phyloP scores from a whole-genome alignment of 495 filamentous ascomycete species.

The Cryomyces minteri region DNA sequence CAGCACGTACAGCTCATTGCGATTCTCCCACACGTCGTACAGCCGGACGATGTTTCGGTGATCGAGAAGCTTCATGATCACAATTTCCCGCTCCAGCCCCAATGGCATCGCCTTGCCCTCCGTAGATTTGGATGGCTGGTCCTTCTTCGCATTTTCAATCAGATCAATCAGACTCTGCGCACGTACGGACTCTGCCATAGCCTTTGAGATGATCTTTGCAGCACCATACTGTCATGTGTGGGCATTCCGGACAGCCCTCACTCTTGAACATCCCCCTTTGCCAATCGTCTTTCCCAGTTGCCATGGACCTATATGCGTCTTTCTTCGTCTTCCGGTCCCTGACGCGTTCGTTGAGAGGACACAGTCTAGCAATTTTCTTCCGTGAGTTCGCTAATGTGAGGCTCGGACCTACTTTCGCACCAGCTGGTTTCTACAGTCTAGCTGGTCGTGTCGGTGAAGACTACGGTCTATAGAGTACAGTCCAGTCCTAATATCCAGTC shows the following conservation, averaged over 20 bases:
- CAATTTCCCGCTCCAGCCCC: constrained; percentile 79
- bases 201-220: constrained; percentile 83
- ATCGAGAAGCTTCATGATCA: constrained; percentile 88
- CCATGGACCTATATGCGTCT: constrained; percentile 81
- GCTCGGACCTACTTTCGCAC: too few species aligned
- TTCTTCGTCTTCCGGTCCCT: constrained; percentile 36
- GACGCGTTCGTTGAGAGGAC: constrained; percentile 36
- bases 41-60: constrained; percentile 85
- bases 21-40: constrained; percentile 93
- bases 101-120: constrained; percentile 50
- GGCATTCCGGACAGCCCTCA: constrained; percentile 63
- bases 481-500: too few species aligned
- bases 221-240: constrained; percentile 60
- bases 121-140: constrained; percentile 5
- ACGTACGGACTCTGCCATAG: constrained; percentile 46
- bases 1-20: constrained; percentile 63
- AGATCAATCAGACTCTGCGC: constrained; percentile 62
- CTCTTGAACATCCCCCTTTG: constrained; percentile 65
- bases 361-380: too few species aligned
- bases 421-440: too few species aligned
- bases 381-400: too few species aligned
- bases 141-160: constrained; percentile 17
- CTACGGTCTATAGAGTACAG: too few species aligned
- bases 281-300: constrained; percentile 72
- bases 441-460: too few species aligned